phyloP scores from a whole-genome alignment of 2,329 filamentous ascomycete genomes.

The Talaromyces pinophilus region DNA sequence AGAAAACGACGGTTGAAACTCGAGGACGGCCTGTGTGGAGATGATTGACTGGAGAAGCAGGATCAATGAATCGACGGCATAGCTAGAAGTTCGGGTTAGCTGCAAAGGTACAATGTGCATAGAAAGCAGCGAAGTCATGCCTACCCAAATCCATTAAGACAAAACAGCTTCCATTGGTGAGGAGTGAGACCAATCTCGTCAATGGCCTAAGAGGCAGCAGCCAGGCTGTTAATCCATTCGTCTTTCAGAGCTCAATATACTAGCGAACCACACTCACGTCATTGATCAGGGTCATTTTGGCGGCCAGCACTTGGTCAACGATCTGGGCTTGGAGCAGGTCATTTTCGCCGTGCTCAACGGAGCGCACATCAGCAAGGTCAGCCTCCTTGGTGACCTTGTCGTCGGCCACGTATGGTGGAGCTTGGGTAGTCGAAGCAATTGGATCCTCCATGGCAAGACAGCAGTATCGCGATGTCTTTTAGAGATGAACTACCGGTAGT shows the following conservation, averaged over 20 bases:
- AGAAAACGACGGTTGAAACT: conserved; percentile 33
- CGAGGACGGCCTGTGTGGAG: conserved; percentile 29
- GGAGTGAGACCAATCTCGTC: conserved; percentile 56
- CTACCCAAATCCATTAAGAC: conserved; percentile 62
- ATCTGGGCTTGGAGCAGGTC: conserved; percentile 19
- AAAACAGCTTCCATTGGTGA: conserved; percentile 61
- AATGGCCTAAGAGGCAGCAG: conserved; percentile 41
- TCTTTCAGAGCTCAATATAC: not conserved
- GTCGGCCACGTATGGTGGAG: not conserved
- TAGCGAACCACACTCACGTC: conserved; percentile 50
- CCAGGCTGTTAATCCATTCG: conserved; percentile 2
- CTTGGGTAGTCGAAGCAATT: not conserved
- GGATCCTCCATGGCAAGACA: conserved; percentile 13
- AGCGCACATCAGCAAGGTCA: conserved; percentile 9
- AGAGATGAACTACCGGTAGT: not conserved
- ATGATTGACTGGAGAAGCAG: conserved; percentile 42
- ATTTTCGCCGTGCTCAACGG: conserved; percentile 16
- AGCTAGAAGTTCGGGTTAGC: conserved; percentile 15
- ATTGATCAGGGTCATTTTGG: conserved; percentile 70
- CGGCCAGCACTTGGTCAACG: conserved; percentile 62
- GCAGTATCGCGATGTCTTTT: not conserved
- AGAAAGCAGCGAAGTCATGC: not conserved
- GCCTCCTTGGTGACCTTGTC: conserved; percentile 7
- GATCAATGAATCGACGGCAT: conserved; percentile 41
- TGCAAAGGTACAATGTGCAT: not conserved